A percentile compares a stretch with the other conserved stretches of the same genome.
phyloP scores from a whole-genome alignment of 345 rosid species.

The Sisymbrium altissimum region DNA sequence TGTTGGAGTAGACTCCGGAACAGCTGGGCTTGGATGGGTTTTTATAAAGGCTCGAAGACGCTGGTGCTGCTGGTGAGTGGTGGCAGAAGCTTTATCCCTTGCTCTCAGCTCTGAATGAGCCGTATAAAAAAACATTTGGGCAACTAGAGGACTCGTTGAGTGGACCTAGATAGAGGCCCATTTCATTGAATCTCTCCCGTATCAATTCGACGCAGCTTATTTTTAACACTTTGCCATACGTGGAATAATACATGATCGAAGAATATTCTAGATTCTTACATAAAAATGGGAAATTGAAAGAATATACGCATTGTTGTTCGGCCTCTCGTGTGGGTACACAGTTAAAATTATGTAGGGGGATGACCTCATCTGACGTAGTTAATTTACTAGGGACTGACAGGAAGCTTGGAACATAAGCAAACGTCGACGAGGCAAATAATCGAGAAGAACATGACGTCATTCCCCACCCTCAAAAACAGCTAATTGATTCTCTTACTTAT shows the following conservation, averaged over 20 bases:
- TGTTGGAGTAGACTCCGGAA: too few relatives aligned
- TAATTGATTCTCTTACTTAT: conserved; percentile 15
- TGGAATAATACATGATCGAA: background rate
- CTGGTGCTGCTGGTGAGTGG: too few relatives aligned
- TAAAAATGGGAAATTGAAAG: background rate
- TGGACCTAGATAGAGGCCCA: background rate
- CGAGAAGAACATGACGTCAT: conserved; percentile 17
- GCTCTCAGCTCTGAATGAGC: too few relatives aligned
- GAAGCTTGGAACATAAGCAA: conserved; percentile 26
- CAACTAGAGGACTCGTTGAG: background rate
- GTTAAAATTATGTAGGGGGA: background rate
- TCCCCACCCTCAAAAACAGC: background rate
- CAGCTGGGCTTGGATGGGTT: too few relatives aligned
- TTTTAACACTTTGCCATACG: too few relatives aligned
- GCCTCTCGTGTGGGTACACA: conserved; percentile 7
- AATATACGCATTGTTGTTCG: background rate
- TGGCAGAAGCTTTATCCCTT: too few relatives aligned
- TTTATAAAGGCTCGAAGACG: too few relatives aligned
- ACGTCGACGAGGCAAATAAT: conserved; percentile 12
- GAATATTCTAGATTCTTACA: conserved; percentile 1
- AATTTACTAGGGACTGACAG: conserved; percentile 21
- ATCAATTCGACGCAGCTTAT: too few relatives aligned
- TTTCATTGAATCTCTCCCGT: background rate
- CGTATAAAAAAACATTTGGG: background rate
- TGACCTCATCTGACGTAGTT: conserved; percentile 21